Evolutionary conservation across 345 rosid species (phyloP).

Genomic region (Ailanthus altissimus): DNA sequence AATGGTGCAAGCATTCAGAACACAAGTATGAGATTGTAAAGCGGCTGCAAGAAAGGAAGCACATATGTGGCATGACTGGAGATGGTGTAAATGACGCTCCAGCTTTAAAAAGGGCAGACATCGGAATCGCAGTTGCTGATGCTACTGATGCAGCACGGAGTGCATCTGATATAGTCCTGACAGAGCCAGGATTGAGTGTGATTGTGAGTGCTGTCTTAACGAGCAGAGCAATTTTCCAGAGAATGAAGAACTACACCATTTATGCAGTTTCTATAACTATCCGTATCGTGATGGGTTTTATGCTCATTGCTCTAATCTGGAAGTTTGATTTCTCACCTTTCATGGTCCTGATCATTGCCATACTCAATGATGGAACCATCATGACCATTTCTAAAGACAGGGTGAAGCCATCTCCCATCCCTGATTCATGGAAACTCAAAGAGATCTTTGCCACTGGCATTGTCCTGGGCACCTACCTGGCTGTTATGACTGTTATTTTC

Average conservation of each 20-base stretch:
- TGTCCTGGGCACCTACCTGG: constrained; percentile 79
- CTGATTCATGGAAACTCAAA: constrained; percentile 87
- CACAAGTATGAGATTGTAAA: constrained; percentile 95
- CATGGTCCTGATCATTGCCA: constrained; percentile 90
- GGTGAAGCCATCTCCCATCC: constrained; percentile 84
- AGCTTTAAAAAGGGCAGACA: constrained; percentile 90
- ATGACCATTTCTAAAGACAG: constrained; percentile 83
- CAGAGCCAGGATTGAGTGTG: constrained; percentile 95
- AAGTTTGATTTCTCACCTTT: constrained; percentile 92
- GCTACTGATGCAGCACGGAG: constrained; percentile 95
- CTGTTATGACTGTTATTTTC: constrained; percentile 86
- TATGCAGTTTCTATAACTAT: constrained; percentile 94
- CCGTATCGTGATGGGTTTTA: constrained; percentile 81
- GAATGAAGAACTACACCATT: constrained; percentile 98
- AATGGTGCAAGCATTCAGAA: constrained; percentile 39
- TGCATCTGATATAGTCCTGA: constrained; percentile 90
- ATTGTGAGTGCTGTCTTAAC: constrained; percentile 92
- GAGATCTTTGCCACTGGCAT: constrained; percentile 89
- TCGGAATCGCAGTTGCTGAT: constrained; percentile 96
- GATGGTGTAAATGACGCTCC: constrained; percentile 99
- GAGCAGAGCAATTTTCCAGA: constrained; percentile 91
- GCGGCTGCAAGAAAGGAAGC: constrained; percentile 82
- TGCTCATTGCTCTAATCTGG: constrained; percentile 92
- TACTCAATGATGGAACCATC: constrained; percentile 85
- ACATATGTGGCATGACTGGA: constrained; percentile 97